phyloP scores from a whole-genome alignment of 306 rosid species.

The Ziziphus jujuba region DNA sequence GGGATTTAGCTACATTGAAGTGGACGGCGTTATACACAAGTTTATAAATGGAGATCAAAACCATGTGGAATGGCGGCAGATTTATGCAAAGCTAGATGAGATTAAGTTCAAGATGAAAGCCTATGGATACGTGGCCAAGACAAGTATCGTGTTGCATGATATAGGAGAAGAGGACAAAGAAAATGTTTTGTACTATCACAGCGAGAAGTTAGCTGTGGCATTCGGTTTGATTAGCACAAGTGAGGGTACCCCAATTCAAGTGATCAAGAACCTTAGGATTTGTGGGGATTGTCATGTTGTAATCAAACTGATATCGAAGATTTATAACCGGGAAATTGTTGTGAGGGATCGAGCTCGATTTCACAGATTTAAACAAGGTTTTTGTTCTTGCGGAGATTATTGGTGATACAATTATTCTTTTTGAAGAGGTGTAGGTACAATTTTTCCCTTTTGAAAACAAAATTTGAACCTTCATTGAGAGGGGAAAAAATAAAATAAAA shows the following conservation, averaged over 20 bases:
- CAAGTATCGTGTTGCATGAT: slow-evolving; percentile 80
- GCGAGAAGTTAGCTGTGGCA: slow-evolving; percentile 90
- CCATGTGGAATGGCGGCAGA: slow-evolving; percentile 55
- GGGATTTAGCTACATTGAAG: slow-evolving; percentile 77
- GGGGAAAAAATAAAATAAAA: too few relatives aligned
- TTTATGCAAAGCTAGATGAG: slow-evolving; percentile 83
- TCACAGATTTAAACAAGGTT: slow-evolving; percentile 73
- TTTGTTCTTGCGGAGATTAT: slow-evolving; percentile 85
- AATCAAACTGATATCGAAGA: slow-evolving; percentile 60
- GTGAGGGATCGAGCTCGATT: slow-evolving; percentile 86
- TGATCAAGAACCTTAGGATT: slow-evolving; percentile 86
- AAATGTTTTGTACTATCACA: slow-evolving; percentile 70
- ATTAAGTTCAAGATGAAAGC: slow-evolving; percentile 57
- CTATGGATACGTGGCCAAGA: slow-evolving; percentile 64
- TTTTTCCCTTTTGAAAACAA: too few relatives aligned
- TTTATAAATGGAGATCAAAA: slow-evolving; percentile 73
- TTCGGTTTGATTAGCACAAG: slow-evolving; percentile 71
- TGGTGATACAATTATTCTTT: slow-evolving; percentile 39
- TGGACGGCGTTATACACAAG: slow-evolving; percentile 59
- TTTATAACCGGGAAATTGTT: slow-evolving; percentile 69
- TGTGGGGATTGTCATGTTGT: slow-evolving; percentile 80
- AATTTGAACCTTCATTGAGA: too few relatives aligned
- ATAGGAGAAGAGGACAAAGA: slow-evolving; percentile 93
- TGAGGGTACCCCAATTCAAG: slow-evolving; percentile 68
- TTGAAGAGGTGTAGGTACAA: too few relatives aligned